Conservation (phyloP, 2,329 filamentous ascomycete species). For the Penicillium brasilianum region DNA sequence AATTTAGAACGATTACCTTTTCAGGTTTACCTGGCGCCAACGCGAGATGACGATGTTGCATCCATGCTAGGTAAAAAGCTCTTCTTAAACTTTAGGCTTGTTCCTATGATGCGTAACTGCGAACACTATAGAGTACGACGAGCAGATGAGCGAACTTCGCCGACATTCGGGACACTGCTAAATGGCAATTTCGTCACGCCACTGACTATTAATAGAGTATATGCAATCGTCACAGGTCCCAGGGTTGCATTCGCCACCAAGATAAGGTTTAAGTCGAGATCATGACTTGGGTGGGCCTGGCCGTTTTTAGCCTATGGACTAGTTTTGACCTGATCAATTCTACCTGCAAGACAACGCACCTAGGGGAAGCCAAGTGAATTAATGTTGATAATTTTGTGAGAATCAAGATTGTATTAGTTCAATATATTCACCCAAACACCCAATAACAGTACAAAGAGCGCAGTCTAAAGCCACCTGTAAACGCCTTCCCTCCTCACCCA, state of each 20-base stretch:
- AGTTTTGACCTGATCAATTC: background rate
- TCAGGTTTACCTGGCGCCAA: background rate
- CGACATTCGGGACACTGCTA: background rate
- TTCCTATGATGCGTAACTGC: slow-evolving; percentile 13
- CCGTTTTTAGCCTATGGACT: background rate
- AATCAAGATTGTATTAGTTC: slow-evolving; percentile 27
- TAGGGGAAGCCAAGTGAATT: slow-evolving; percentile 2
- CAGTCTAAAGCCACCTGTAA: slow-evolving; percentile 16
- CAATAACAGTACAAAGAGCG: slow-evolving; percentile 7
- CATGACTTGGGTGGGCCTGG: slow-evolving; percentile 8
- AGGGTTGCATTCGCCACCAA: slow-evolving; percentile 23
- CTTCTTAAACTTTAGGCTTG: slow-evolving; percentile 9
- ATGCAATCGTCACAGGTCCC: slow-evolving; percentile 6
- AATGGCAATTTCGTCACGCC: background rate
- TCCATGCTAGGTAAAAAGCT: background rate
- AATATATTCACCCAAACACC: slow-evolving; percentile 15
- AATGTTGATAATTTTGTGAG: slow-evolving; percentile 9
- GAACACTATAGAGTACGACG: background rate
- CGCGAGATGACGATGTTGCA: slow-evolving; percentile 1
- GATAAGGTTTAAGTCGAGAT: slow-evolving; percentile 21
- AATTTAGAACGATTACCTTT: background rate
- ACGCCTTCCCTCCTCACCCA: slow-evolving; percentile 19
- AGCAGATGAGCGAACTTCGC: background rate
- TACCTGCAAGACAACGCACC: background rate
- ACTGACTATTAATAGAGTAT: slow-evolving; percentile 18